Evolutionary conservation across 805 yeast genomes (phyloP), one percentile per base, ranked within the genome.

Genomic region (Peterozyma xylosa): DNA sequence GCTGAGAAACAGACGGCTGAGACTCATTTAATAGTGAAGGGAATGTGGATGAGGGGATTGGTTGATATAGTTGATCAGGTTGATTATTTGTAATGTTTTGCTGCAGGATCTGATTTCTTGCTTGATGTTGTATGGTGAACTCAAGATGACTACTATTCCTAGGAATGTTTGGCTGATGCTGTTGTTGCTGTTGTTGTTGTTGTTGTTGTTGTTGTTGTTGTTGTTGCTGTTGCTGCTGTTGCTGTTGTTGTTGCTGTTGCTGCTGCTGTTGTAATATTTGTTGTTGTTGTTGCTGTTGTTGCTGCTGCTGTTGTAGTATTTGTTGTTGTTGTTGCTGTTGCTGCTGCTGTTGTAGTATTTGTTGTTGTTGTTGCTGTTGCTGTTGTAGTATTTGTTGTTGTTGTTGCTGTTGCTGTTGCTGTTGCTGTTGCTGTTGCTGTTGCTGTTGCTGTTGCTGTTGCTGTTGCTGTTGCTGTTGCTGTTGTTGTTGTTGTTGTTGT

Each of bases 191-290:
- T 37, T 32, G 48, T 15, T 11, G 27, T 21, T 21, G 27, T 21
- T 21, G 42, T 35, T 9, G 40, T 35, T 4, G 42, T 35, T 27
- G 38, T 38, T 21, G 11, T 17, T 9, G 27, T 17, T 38, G 32
- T 10, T 30, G 18, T 16, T 39, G 41, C 14, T 11, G 32, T 33
- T 37, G 45, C 39, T 15, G 27, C 43, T 15, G n/a, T 34, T 38
- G 9, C 52, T 30, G 55, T 50, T 17, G 49, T 41, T 7, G 48
- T 37, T 32, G 48, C 14, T 11, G 27, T 21, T 21, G 27, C 7
- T 21, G 42, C 37, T 9, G 64, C 58, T 1, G 66, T 62, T 15
- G 64, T 60, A 45, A 62, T 60, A 2, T 70, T 70, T 1, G 70
- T 71, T 3, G 27, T 17, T 38, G 32, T 10, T 30, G 18, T 16